A percentile compares a stretch with the other conserved stretches of the same genome.
phyloP scores from a whole-genome alignment of 495 filamentous ascomycete genomes.

The Beverwykella pulmonaria region DNA sequence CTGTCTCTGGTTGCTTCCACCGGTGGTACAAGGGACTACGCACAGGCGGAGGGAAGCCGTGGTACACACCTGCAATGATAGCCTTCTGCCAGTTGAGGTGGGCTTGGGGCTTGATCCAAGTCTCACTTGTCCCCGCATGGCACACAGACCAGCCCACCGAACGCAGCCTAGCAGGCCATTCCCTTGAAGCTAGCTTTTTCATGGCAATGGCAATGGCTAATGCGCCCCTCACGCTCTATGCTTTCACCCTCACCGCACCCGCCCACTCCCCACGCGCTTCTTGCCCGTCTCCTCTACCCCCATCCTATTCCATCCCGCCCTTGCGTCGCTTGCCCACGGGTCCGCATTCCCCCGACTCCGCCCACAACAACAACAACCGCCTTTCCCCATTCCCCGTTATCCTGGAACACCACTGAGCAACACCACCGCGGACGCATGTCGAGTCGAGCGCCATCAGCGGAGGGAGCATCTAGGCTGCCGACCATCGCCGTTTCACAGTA shows the following conservation, averaged over 20 bases:
- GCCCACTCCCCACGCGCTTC: neutral
- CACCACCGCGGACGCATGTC: constrained; percentile 31
- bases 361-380: constrained; percentile 12
- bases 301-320: neutral
- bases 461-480: constrained; percentile 27
- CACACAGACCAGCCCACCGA: no score
- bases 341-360: constrained; percentile 12
- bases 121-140: constrained; percentile 1
- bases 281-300: neutral
- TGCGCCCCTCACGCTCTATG: neutral
- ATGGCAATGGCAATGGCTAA: neutral
- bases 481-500: neutral
- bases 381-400: neutral
- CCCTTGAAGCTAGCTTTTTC: neutral
- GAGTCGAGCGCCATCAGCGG: constrained; percentile 14
- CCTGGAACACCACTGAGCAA: neutral
- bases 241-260: neutral
- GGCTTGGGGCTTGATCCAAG: neutral
- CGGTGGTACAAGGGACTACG: no score
- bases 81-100: no score
- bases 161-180: neutral
- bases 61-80: no score
- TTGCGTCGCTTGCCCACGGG: neutral
- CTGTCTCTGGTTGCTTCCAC: no score
- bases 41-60: no score